phyloP scores from a whole-genome alignment of 257 asterid genomes.

The Solanum lignicaule region DNA sequence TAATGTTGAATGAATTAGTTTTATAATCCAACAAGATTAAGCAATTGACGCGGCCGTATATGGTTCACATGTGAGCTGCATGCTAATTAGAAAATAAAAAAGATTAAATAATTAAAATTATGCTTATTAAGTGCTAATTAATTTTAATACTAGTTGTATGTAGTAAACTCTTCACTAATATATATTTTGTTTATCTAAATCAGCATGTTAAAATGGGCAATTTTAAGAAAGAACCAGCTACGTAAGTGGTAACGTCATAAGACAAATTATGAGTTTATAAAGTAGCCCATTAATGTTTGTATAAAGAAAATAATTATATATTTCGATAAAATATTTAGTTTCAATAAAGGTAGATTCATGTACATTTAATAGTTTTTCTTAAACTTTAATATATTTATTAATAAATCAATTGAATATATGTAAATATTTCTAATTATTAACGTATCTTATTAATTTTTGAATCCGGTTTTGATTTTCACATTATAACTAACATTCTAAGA shows the following conservation, averaged over 20 bases:
- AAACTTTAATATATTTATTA: neutral
- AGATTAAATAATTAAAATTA: neutral
- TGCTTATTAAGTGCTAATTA: neutral
- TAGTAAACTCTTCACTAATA: neutral
- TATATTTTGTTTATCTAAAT: neutral
- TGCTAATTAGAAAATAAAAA: neutral
- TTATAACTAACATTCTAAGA: neutral
- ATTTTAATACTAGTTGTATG: neutral
- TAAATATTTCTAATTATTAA: neutral
- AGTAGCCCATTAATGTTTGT: neutral
- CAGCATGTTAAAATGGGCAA: neutral
- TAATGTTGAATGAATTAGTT: neutral
- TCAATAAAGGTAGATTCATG: neutral
- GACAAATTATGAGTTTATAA: neutral
- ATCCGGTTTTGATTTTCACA: neutral
- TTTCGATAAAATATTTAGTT: neutral
- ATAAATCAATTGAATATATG: neutral
- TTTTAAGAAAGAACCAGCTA: neutral
- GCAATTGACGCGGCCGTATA: neutral
- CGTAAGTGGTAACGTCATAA: neutral
- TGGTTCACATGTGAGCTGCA: slow-evolving; percentile 1
- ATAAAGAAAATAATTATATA: neutral
- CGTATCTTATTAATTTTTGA: neutral
- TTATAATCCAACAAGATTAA: neutral
- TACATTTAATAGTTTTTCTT: no score